Conservation (phyloP, 148 eudicot genomes). For the Cornus florida region DNA sequence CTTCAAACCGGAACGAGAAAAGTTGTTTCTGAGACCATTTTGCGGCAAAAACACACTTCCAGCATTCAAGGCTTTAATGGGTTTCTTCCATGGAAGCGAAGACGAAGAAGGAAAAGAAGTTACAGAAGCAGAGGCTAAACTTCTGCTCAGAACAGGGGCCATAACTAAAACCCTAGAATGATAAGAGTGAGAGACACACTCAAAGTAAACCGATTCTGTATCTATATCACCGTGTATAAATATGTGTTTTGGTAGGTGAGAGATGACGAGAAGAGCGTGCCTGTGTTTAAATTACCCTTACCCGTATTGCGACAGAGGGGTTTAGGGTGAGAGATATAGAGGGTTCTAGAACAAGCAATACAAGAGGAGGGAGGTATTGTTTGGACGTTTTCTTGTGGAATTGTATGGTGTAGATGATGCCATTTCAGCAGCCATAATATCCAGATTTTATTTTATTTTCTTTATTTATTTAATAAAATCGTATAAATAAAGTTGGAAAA, state of each 20-base stretch:
- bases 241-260: background rate
- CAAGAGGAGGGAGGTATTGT: constrained; percentile 1
- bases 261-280: background rate
- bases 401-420: constrained; percentile 49
- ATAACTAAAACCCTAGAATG: constrained; percentile 8
- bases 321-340: constrained; percentile 18
- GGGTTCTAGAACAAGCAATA: constrained; percentile 40
- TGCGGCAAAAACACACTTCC: constrained; percentile 47
- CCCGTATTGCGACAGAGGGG: constrained; percentile 14
- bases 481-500: too few species aligned
- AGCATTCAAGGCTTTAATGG: constrained; percentile 21
- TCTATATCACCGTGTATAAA: background rate
- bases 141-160: constrained; percentile 55
- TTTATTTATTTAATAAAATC: too few species aligned
- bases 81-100: constrained; percentile 27
- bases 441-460: background rate
- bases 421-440: constrained; percentile 35
- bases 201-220: background rate
- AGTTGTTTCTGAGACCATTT: constrained; percentile 37
- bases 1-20: constrained; percentile 34
- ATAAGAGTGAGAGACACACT: background rate
- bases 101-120: constrained; percentile 51
- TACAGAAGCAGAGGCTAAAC: constrained; percentile 49
- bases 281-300: constrained; percentile 23
- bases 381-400: constrained; percentile 28